These are phyloP conservation scores for Cryptococcus wingfieldii DNA, from an alignment of 1,284 basidiomycete species.

Conservation along the genomic window DNA sequence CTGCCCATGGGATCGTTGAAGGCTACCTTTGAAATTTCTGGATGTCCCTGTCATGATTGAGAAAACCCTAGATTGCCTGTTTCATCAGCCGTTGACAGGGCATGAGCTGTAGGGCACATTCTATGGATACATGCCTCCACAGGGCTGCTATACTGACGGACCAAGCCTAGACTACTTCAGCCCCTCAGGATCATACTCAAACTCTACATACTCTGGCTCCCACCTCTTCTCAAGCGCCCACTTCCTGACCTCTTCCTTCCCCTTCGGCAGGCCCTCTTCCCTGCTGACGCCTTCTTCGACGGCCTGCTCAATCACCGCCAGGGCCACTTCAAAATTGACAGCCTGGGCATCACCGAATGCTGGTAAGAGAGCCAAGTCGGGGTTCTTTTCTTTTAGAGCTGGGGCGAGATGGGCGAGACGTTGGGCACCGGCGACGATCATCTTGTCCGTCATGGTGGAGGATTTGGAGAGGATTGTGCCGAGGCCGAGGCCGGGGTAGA, in stretches of 20 bases:
- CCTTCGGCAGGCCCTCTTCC: conserved; percentile 55
- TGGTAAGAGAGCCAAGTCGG: conserved; percentile 54
- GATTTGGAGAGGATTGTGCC: conserved; percentile 57
- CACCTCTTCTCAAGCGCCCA: conserved; percentile 36
- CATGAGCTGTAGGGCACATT: neutral
- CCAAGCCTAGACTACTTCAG: conserved; percentile 3
- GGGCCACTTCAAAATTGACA: conserved; percentile 70
- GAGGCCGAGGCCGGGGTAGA: conserved; percentile 71
- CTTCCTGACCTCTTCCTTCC: conserved; percentile 55
- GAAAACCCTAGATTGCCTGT: no score
- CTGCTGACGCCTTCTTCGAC: conserved; percentile 64
- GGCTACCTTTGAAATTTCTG: neutral
- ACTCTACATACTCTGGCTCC: conserved; percentile 59
- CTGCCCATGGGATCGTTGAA: neutral
- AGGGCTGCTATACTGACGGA: no score
- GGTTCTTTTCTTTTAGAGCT: conserved; percentile 56
- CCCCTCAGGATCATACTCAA: conserved; percentile 61
- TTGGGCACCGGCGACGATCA: conserved; percentile 61
- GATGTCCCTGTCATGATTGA: no score
- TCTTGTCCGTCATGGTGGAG: conserved; percentile 37
- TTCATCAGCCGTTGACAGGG: neutral
- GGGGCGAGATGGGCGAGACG: conserved; percentile 67
- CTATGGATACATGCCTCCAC: neutral
- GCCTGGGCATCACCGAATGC: conserved; percentile 57
- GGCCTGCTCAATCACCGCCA: conserved; percentile 71